These are phyloP conservation scores for Symbiodinium pilosum DNA, from an alignment of 73 alveolate genomes.

Conservation along the genomic window DNA sequence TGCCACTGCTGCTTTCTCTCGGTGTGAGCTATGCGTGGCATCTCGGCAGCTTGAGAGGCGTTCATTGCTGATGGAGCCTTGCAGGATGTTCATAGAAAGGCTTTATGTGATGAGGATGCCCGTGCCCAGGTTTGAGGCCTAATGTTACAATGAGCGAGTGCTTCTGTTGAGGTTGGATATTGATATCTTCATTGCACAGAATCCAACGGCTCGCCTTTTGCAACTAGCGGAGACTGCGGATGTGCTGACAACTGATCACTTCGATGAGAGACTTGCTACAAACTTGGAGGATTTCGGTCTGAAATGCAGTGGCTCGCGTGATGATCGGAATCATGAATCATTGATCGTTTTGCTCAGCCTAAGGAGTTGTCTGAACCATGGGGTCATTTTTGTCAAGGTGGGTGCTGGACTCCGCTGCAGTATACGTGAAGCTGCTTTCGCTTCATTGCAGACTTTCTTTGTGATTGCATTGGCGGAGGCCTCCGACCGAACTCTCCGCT, in stretches of 20 bases:
- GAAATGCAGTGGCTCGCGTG: too few species aligned
- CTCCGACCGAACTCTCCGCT: conserved; percentile 48
- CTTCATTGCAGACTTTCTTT: not conserved
- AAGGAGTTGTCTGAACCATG: conserved; percentile 66
- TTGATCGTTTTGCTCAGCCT: too few species aligned
- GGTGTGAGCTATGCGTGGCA: conserved; percentile 78
- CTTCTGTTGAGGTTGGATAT: conserved; percentile 21
- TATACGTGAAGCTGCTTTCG: not conserved
- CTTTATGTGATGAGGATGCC: not conserved
- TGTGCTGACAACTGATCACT: conserved; percentile 77
- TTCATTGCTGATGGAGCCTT: too few species aligned
- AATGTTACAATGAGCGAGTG: too few species aligned
- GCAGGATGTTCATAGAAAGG: too few species aligned
- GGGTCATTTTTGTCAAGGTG: not conserved
- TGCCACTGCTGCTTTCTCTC: conserved; percentile 56
- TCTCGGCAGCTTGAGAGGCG: not conserved
- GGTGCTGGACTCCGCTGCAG: too few species aligned
- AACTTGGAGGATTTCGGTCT: too few species aligned
- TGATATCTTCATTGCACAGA: conserved; percentile 64
- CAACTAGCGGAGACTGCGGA: conserved; percentile 34
- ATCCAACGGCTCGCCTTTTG: conserved; percentile 52
- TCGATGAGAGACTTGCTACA: conserved; percentile 30
- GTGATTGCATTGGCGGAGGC: not conserved
- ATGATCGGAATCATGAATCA: too few species aligned
- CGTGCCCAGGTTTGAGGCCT: too few species aligned